Evolutionary conservation across 2,329 filamentous ascomycete genomes (phyloP), one percentile per base, ranked within the genome.

Genomic region (Coniella vitis): DNA sequence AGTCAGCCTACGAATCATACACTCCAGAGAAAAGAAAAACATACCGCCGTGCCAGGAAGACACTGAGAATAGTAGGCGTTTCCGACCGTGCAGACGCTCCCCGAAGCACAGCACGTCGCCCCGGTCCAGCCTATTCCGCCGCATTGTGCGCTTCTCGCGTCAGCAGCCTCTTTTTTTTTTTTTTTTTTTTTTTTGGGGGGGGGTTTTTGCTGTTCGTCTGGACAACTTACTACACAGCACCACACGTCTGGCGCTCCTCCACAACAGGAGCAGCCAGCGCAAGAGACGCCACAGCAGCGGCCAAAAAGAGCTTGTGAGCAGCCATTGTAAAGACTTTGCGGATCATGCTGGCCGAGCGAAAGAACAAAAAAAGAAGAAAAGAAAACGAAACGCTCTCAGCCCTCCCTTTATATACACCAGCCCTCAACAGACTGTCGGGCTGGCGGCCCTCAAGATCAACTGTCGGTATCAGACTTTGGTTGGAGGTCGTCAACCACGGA

Each of bases 111-210:
- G 62, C 69, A 73, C 2, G 69, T 72, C n/a, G 69, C 55, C 19
- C 72, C 73, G 14, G 52, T 58, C 62, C 63, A 75, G 47, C 61
- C 65, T n/a, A 55, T 63, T n/a, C 72, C 72, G 49, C 72, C 72
- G 37, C 72, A 75, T 51, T 74, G 72, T 19, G 54, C 49, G 57
- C 61, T 65, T 45, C 51, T 57, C 35, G 43, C 12, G 21, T 36
- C 16, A 8, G 34, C 25, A 9, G 21, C 20, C 4, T 4, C 7
- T 9, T 44, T 3, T n/a, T 8, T 4, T 4, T 20, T 8, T 20
- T 5, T 19, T 9, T 10, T 20, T 16, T n/a, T n/a, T n/a, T n/a
- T n/a, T n/a, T n/a, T n/a, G n/a, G n/a, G n/a, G n/a, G n/a, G 14
- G 19, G 8, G 37, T 29, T 20, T 9, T 21, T 20, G 7, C 7